Evolutionary conservation across 78 protist species (phyloP).

Genomic region (Bodo saltans): DNA sequence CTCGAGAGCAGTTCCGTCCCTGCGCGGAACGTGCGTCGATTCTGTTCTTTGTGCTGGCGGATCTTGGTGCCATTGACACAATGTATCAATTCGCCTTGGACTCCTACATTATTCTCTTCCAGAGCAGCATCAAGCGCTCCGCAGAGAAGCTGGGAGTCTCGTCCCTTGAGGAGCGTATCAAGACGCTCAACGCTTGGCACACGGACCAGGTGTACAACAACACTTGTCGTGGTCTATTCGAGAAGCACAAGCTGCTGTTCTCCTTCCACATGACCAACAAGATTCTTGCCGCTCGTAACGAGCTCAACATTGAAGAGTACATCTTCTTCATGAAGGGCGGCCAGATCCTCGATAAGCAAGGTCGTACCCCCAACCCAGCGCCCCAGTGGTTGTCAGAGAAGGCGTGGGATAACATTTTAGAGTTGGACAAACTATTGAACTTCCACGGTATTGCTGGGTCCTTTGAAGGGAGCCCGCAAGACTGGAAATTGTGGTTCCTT

Average conservation of each 20-base stretch:
- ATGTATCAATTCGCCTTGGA: conserved; percentile 88
- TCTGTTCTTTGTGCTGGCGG: conserved; percentile 73
- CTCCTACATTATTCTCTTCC: conserved; percentile 58
- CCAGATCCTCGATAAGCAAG: conserved; percentile 55
- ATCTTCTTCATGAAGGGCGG: conserved; percentile 78
- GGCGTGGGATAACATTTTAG: conserved; percentile 76
- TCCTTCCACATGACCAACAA: conserved; percentile 73
- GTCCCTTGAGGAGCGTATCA: conserved; percentile 45
- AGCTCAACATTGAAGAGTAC: conserved; percentile 58
- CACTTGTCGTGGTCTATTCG: conserved; percentile 80
- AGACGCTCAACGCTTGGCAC: conserved; percentile 55
- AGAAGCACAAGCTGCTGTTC: conserved; percentile 78
- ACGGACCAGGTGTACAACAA: conserved; percentile 51
- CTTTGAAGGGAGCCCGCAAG: conserved; percentile 53
- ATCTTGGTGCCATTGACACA: conserved; percentile 69
- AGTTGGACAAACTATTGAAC: conserved; percentile 55
- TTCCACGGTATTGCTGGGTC: conserved; percentile 46
- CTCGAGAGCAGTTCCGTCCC: conserved; percentile 64
- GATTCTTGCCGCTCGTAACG: conserved; percentile 32
- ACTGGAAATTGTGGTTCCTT: conserved; percentile 77
- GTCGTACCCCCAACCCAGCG: conserved; percentile 55
- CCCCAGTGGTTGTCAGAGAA: conserved; percentile 63
- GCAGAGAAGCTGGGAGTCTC: background rate
- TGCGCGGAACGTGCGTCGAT: conserved; percentile 75
- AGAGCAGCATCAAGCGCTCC: conserved; percentile 35